phyloP scores from a whole-genome alignment of 306 rosid genomes.

The Cicer cuneatum region DNA sequence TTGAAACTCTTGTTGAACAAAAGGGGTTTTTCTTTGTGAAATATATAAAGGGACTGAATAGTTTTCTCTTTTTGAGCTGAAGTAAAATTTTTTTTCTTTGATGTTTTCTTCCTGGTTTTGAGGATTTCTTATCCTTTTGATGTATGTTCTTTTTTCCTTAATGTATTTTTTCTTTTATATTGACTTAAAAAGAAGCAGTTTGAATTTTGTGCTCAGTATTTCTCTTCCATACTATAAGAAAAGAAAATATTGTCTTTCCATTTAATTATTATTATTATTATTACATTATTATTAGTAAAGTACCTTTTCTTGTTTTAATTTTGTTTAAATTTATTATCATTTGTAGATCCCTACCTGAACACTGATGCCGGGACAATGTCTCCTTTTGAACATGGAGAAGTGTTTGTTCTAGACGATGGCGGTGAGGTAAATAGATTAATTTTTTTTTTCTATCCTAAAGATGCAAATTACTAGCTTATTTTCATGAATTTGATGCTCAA shows the following conservation, averaged over 20 bases:
- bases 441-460: not conserved
- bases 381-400: conserved; percentile 91
- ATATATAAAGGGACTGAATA: conserved; percentile 15
- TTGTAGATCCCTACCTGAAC: conserved; percentile 85
- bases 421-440: conserved; percentile 67
- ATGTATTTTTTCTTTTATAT: conserved; percentile 15
- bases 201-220: conserved; percentile 24
- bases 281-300: not conserved
- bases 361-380: conserved; percentile 94
- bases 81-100: conserved; percentile 7
- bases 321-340: conserved; percentile 31
- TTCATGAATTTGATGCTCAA: not conserved
- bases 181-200: conserved; percentile 18
- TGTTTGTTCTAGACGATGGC: conserved; percentile 84
- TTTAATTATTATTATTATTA: conserved; percentile 2
- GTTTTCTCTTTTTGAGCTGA: conserved; percentile 10
- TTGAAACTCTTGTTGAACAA: conserved; percentile 29
- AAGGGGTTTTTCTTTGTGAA: conserved; percentile 2
- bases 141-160: conserved; percentile 16
- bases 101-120: conserved; percentile 38
- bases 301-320: conserved; percentile 5
- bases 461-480: conserved; percentile 20
- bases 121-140: conserved; percentile 11
- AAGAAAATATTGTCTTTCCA: conserved; percentile 21
- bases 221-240: conserved; percentile 25